Evolutionary conservation across 176 grass and related monocot species (phyloP).

Genomic region (Thinopyrum elongatum): DNA sequence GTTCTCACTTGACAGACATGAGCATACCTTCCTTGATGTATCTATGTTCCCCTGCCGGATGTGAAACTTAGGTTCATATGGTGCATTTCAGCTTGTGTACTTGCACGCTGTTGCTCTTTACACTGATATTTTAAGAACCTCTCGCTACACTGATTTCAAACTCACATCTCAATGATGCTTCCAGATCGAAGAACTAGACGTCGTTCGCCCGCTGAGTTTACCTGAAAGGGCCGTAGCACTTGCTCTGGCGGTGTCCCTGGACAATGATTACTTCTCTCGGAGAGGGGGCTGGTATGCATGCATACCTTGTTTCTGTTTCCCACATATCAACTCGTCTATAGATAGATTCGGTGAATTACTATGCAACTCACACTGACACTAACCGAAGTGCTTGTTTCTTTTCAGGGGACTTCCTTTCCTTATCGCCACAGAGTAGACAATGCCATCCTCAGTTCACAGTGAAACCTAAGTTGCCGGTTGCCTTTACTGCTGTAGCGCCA

Average conservation of each 20-base stretch:
- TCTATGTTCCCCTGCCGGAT: neutral
- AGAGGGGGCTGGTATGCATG: constrained; percentile 78
- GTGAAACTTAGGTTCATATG: neutral
- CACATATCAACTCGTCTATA: neutral
- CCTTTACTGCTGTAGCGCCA: neutral
- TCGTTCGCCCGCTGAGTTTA: constrained; percentile 66
- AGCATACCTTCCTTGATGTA: neutral
- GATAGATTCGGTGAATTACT: neutral
- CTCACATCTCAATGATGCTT: neutral
- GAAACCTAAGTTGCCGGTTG: neutral
- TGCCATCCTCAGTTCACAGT: neutral
- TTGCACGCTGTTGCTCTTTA: neutral
- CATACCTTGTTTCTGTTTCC: constrained; percentile 5
- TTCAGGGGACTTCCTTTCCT: constrained; percentile 93
- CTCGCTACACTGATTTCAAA: neutral
- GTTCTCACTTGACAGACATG: neutral
- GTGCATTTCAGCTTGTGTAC: neutral
- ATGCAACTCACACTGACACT: neutral
- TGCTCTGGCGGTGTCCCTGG: constrained; percentile 84
- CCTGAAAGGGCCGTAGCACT: constrained; percentile 83
- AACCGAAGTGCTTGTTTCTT: constrained; percentile 21
- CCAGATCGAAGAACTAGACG: constrained; percentile 68
- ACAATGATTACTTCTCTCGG: constrained; percentile 87
- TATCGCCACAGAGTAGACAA: constrained; percentile 64
- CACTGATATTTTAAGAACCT: neutral